Conservation (phyloP, 495 filamentous ascomycete genomes). For the Penicillium cosmopolitanum region DNA sequence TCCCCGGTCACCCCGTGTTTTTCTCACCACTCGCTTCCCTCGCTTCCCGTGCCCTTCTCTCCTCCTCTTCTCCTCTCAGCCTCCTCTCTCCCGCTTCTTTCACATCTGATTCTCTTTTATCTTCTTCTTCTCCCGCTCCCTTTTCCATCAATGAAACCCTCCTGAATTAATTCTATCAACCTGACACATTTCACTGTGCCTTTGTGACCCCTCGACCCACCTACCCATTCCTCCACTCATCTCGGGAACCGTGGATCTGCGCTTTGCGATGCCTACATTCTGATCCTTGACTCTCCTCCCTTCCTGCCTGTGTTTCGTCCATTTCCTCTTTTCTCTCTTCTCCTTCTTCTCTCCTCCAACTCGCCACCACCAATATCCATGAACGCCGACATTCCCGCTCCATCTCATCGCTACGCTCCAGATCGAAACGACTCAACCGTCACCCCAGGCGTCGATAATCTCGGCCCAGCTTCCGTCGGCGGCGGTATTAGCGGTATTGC, state of each 20-base stretch:
- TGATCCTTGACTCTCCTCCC: slow-evolving; percentile 1
- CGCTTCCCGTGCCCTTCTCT: slow-evolving; percentile 6
- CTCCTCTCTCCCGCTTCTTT: background rate
- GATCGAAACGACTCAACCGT: slow-evolving; percentile 52
- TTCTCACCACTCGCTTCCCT: slow-evolving; percentile 2
- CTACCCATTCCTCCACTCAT: slow-evolving; percentile 7
- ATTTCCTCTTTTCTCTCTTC: slow-evolving; percentile 4
- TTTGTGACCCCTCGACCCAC: slow-evolving; percentile 17
- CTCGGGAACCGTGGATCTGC: slow-evolving; percentile 33
- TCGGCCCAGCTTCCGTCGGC: slow-evolving; percentile 69
- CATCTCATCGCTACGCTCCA: slow-evolving; percentile 19
- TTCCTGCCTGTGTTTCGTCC: background rate
- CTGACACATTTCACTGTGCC: slow-evolving; percentile 16
- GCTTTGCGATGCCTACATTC: slow-evolving; percentile 9
- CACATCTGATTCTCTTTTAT: background rate
- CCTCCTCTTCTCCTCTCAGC: background rate
- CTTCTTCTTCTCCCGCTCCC: background rate
- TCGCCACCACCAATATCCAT: background rate
- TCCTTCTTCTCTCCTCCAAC: slow-evolving; percentile 5
- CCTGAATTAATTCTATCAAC: slow-evolving; percentile 3
- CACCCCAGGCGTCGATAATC: slow-evolving; percentile 77
- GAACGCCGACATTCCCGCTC: slow-evolving; percentile 19
- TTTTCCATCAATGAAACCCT: background rate
- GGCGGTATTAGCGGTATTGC: slow-evolving; percentile 81
- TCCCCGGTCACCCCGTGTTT: slow-evolving; percentile 8